Base-by-base conservation (phyloP, 495 filamentous ascomycete species). In the Oleoguttula mirabilis region DNA sequence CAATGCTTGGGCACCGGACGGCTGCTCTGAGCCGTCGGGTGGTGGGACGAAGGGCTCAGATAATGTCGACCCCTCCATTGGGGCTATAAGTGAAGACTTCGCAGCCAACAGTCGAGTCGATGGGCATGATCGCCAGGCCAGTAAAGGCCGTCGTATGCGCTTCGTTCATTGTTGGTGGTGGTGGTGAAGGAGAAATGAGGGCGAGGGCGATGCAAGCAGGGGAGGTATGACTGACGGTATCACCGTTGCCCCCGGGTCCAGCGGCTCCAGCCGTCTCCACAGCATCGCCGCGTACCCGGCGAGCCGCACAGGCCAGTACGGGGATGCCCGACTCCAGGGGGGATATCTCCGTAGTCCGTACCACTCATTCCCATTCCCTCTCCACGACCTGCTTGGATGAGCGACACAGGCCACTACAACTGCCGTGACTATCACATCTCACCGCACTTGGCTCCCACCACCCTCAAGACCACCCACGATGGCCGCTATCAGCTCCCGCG, bases 61-160 rank as follows among this genome's bases (percentile, higher is more conserved):
- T 66, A 39, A 58, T 56, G 48, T 59, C 56, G 51, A 82, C 82
- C 80, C 80, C 80, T 56, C 58, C 76, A 56, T 77, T 83, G 81
- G 81, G 83, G 79, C 72, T 80, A 75, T 77, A 38, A 14, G 20
- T 39, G 15, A 24, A 19, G 25, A 39, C 16, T 11, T 21, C 14
- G 1, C 15, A 17, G 20, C 14, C 43, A 27, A 16, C 16, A 17
- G 8, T 14, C 14, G 15, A 35, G 16, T 4, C 2, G 16, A 10
- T 27, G 10, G 32, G 28, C 44, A 38, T 41, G 4, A 7, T 67
- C 51, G 43, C 31, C 39, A 21, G 45, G 39, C 45, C 45, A 36
- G 14, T 10, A 37, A 17, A 40, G 44, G 22, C 44, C 19, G 19
- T 27, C 3, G n/a, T n/a, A n/a, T n/a, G n/a, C n/a, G n/a, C n/a